Evolutionary conservation across 2,329 filamentous ascomycete species (phyloP).

Genomic region (Xylariaceae sp.): DNA sequence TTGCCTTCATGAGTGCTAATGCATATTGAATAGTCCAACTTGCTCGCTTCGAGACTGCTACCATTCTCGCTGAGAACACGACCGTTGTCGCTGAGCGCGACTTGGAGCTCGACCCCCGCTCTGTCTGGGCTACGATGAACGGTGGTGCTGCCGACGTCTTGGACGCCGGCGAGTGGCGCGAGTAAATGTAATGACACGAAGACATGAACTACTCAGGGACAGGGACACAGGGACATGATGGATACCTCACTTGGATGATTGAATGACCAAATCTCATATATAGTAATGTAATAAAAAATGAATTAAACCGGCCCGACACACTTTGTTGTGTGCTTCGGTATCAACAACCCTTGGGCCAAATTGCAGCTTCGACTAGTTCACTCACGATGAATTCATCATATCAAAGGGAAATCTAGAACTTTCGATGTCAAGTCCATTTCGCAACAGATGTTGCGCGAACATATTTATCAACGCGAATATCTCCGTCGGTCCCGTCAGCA

Average conservation of each 20-base stretch:
- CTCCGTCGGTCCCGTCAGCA: not conserved
- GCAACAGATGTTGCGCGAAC: not conserved
- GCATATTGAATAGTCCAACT: constrained; percentile 34
- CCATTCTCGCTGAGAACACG: constrained; percentile 32
- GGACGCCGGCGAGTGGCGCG: constrained; percentile 41
- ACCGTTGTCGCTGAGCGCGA: constrained; percentile 30
- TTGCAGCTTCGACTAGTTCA: not conserved
- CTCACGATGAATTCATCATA: not conserved
- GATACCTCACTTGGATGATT: not conserved
- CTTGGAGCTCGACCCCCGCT: constrained; percentile 35
- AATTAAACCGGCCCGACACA: not conserved
- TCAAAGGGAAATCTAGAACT: no score
- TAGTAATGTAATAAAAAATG: not conserved
- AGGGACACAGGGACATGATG: not conserved
- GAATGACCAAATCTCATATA: not conserved
- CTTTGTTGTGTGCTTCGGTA: not conserved
- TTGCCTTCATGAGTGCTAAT: not conserved
- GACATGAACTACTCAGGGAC: not conserved
- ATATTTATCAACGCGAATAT: not conserved
- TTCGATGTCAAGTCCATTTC: no score
- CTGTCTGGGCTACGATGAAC: constrained; percentile 45
- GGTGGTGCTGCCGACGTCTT: constrained; percentile 39
- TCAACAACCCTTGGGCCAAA: not conserved
- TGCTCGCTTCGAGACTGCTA: constrained; percentile 36
- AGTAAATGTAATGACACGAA: constrained; percentile 12